Conservation (phyloP, 78 protist species). For the Mantamonas sphyraenae region DNA sequence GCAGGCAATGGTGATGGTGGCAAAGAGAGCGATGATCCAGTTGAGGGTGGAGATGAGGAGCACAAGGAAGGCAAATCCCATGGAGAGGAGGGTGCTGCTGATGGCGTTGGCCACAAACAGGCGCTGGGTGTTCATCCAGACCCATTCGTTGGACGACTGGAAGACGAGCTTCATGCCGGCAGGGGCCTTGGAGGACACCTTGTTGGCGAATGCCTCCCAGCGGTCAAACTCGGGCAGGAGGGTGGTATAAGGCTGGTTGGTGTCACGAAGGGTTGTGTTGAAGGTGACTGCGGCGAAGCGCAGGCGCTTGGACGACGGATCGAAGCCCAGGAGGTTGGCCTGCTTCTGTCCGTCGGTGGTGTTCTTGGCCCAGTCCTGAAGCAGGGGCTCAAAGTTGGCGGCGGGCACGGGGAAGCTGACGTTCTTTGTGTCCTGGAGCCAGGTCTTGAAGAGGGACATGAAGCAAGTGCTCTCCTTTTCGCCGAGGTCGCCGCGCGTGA, state of each 20-base stretch:
- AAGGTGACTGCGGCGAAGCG: neutral
- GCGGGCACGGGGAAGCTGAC: neutral
- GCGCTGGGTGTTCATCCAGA: constrained; percentile 26
- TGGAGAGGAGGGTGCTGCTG: neutral
- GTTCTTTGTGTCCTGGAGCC: no score
- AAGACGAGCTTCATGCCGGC: neutral
- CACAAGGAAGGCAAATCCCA: constrained; percentile 2
- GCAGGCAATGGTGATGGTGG: constrained; percentile 3
- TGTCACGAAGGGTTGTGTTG: neutral
- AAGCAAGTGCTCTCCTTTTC: neutral
- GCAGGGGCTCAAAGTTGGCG: neutral
- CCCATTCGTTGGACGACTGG: constrained; percentile 5
- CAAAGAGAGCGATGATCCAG: neutral
- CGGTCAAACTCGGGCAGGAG: neutral
- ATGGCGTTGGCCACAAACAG: neutral
- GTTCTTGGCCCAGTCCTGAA: neutral
- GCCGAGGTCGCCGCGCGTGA: neutral
- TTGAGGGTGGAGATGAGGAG: constrained; percentile 5
- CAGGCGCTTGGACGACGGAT: neutral
- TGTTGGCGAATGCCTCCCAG: neutral
- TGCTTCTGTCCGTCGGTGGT: neutral
- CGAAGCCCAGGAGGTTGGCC: neutral
- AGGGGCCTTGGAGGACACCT: neutral
- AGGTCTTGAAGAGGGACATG: neutral
- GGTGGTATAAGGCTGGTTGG: neutral